These are phyloP conservation scores for Trichocomaceae sp. DNA, from an alignment of 2,329 filamentous ascomycete genomes.

Conservation along the genomic window DNA sequence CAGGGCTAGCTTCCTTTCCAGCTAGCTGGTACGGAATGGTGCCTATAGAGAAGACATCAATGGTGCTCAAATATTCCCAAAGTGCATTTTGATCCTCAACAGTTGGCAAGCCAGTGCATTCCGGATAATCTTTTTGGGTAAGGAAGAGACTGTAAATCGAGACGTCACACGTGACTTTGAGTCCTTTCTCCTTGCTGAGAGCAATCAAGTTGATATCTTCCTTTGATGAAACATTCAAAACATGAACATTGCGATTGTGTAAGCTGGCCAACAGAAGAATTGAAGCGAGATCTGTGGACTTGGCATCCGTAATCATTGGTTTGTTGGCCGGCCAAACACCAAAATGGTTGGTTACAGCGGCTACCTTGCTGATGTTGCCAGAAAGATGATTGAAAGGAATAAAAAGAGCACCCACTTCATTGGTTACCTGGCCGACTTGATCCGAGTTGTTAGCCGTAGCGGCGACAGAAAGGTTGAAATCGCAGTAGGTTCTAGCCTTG, in stretches of 20 bases:
- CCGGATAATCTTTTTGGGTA: conserved; percentile 62
- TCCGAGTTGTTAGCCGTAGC: conserved; percentile 67
- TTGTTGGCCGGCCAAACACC: conserved; percentile 70
- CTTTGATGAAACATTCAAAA: conserved; percentile 73
- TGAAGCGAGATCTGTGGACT: conserved; percentile 72
- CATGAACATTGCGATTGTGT: conserved; percentile 70
- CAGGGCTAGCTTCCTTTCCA: conserved; percentile 50
- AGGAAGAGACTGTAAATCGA: conserved; percentile 74
- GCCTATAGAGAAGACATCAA: conserved; percentile 73
- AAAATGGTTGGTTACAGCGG: conserved; percentile 71
- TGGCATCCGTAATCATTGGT: conserved; percentile 74
- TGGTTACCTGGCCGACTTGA: conserved; percentile 64
- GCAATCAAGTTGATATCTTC: conserved; percentile 73
- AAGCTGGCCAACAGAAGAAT: conserved; percentile 71
- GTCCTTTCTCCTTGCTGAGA: conserved; percentile 71
- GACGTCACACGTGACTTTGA: conserved; percentile 75
- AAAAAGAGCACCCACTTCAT: conserved; percentile 72
- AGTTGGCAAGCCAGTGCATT: conserved; percentile 57
- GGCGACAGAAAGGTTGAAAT: conserved; percentile 73
- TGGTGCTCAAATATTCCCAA: conserved; percentile 65
- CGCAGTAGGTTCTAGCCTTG: conserved; percentile 61
- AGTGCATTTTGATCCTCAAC: conserved; percentile 65
- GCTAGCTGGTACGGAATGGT: conserved; percentile 72
- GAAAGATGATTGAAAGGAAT: conserved; percentile 76
- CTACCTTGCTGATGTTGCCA: conserved; percentile 77